These are phyloP conservation scores for Otatea glauca DNA, from an alignment of 176 grass and related monocot species.

Conservation along the genomic window DNA sequence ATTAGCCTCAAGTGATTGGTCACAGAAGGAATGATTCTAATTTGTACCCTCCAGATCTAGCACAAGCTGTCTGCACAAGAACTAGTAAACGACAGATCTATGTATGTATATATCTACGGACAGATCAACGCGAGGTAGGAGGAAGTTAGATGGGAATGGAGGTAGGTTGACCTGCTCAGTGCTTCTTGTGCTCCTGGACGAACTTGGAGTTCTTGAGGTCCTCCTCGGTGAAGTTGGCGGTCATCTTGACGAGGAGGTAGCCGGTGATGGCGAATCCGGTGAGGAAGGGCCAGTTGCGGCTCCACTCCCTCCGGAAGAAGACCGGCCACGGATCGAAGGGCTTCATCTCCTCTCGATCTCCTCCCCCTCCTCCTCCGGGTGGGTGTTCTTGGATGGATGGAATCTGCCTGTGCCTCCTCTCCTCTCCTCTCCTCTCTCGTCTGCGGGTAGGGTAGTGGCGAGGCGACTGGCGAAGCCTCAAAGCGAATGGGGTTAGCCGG, in stretches of 20 bases:
- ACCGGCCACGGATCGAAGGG: conserved; percentile 94
- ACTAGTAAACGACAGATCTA: not conserved
- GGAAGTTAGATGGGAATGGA: not conserved
- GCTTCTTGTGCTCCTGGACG: conserved; percentile 72
- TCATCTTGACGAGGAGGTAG: conserved; percentile 62
- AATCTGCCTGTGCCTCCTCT: not conserved
- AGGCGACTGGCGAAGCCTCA: too few species aligned
- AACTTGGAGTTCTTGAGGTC: conserved; percentile 79
- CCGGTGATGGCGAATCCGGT: conserved; percentile 80
- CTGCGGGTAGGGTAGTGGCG: too few species aligned
- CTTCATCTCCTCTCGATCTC: conserved; percentile 16
- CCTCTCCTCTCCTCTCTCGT: not conserved
- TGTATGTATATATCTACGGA: not conserved
- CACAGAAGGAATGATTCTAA: not conserved
- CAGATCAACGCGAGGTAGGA: not conserved
- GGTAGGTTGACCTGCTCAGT: conserved; percentile 26
- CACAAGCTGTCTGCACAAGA: not conserved
- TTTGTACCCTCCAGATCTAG: conserved; percentile 8
- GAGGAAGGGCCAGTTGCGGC: conserved; percentile 84
- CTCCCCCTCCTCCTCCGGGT: not conserved
- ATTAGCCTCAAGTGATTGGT: not conserved
- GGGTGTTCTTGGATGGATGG: not conserved
- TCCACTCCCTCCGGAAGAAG: conserved; percentile 85
- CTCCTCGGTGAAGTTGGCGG: conserved; percentile 69
- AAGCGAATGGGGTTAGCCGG: too few species aligned